A percentile compares a stretch with the other conserved stretches of the same genome.
Conservation (phyloP, 148 eudicot genomes). For the Beta vulgaris region DNA sequence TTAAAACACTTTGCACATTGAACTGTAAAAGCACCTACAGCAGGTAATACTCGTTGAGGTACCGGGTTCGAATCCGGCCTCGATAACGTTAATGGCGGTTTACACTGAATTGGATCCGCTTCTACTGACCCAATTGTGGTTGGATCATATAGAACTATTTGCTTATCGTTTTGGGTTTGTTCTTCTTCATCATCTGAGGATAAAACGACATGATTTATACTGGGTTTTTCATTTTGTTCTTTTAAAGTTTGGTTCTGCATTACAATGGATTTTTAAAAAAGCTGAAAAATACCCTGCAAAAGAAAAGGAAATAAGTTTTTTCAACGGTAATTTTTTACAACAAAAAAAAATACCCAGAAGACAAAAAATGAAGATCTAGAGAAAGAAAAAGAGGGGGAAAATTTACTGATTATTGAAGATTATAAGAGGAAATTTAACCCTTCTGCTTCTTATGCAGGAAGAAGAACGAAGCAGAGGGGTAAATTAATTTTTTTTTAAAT, state of each 20-base stretch:
- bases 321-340: not conserved
- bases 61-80: constrained; percentile 9
- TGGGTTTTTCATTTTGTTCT: not conserved
- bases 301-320: not conserved
- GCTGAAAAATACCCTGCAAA: not conserved
- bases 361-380: constrained; percentile 4
- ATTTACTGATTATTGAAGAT: not conserved
- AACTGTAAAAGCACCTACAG: constrained; percentile 84
- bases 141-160: constrained; percentile 63
- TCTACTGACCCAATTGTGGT: not conserved
- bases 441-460: not conserved
- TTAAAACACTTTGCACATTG: constrained; percentile 85
- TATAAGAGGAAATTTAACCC: not conserved
- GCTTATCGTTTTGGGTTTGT: constrained; percentile 42
- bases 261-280: not conserved
- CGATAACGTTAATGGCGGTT: constrained; percentile 19
- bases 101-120: constrained; percentile 36
- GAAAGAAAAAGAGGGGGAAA: too few species aligned
- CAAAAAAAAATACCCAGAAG: constrained; percentile 12
- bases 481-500: too few species aligned
- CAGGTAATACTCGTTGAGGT: constrained; percentile 45
- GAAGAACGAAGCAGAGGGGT: not conserved
- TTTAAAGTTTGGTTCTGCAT: not conserved
- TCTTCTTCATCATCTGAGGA: constrained; percentile 39
- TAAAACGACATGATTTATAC: constrained; percentile 23